phyloP scores from a whole-genome alignment of 306 rosid genomes.

The Coriaria nepalensis region DNA sequence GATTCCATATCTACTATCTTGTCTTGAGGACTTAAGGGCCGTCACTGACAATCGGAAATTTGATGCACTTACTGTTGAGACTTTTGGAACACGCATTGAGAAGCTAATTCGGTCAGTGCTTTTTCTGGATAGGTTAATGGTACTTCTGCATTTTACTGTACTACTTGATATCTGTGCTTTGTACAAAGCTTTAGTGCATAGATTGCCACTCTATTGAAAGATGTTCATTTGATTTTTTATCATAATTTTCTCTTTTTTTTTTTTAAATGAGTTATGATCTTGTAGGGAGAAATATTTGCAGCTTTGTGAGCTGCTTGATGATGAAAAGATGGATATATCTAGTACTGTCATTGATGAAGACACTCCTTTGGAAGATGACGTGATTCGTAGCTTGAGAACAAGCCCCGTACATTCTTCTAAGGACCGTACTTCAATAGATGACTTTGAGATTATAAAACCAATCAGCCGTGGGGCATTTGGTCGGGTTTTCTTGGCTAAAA shows the following conservation, averaged over 20 bases:
- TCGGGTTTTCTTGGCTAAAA: conserved; percentile 94
- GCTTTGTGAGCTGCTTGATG: conserved; percentile 91
- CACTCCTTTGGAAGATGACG: conserved; percentile 76
- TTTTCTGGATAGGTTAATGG: conserved; percentile 1
- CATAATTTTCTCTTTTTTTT: conserved; percentile 10
- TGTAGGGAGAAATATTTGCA: conserved; percentile 92
- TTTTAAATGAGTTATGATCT: conserved; percentile 23
- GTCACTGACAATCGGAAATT: conserved; percentile 75
- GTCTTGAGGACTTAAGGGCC: conserved; percentile 80
- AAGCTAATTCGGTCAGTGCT: conserved; percentile 69
- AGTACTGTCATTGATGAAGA: conserved; percentile 81
- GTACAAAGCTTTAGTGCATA: neutral
- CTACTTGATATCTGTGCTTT: neutral
- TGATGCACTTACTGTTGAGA: conserved; percentile 75
- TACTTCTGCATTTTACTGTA: no score
- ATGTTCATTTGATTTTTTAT: conserved; percentile 12
- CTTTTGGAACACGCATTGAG: conserved; percentile 92
- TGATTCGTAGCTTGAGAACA: conserved; percentile 84
- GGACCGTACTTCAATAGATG: conserved; percentile 94
- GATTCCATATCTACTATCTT: conserved; percentile 50
- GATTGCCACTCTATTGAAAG: conserved; percentile 1
- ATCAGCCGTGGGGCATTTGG: conserved; percentile 99
- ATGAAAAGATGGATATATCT: conserved; percentile 67
- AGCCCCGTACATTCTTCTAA: conserved; percentile 79
- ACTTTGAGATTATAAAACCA: conserved; percentile 92